A percentile compares a stretch with the other conserved stretches of the same genome.
These are phyloP conservation scores for Emericellopsis cladophorae DNA, from an alignment of 2,329 filamentous ascomycete species.

Conservation along the genomic window DNA sequence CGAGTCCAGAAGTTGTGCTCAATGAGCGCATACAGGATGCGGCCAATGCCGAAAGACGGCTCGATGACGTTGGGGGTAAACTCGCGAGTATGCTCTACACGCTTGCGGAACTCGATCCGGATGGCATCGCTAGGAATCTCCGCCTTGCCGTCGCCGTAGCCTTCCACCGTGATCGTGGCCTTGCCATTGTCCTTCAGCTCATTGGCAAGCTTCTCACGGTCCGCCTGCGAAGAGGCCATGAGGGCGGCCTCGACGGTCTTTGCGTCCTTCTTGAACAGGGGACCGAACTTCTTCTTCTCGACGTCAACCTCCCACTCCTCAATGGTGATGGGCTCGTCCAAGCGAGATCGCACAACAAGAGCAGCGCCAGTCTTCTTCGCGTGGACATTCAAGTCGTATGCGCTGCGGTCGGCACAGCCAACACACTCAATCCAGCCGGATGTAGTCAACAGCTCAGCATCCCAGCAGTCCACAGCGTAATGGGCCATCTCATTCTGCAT, in stretches of 20 bases:
- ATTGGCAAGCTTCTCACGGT: slow-evolving; percentile 68
- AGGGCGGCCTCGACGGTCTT: slow-evolving; percentile 75
- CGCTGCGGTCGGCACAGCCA: slow-evolving; percentile 88
- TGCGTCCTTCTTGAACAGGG: slow-evolving; percentile 88
- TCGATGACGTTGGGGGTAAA: slow-evolving; percentile 95
- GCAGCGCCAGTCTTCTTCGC: slow-evolving; percentile 83
- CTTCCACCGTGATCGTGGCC: slow-evolving; percentile 63
- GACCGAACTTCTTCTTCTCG: slow-evolving; percentile 92
- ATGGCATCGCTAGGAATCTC: slow-evolving; percentile 71
- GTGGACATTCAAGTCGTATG: slow-evolving; percentile 88
- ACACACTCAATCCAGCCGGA: slow-evolving; percentile 98
- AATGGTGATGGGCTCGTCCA: slow-evolving; percentile 64
- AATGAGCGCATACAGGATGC: slow-evolving; percentile 84
- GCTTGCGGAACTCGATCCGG: slow-evolving; percentile 70
- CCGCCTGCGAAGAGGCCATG: slow-evolving; percentile 61
- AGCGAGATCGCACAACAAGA: slow-evolving; percentile 71
- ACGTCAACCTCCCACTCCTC: slow-evolving; percentile 84
- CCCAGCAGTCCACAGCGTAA: slow-evolving; percentile 96
- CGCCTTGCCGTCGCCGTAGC: slow-evolving; percentile 56
- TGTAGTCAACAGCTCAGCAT: slow-evolving; percentile 81
- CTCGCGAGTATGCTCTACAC: slow-evolving; percentile 73
- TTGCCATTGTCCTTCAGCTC: slow-evolving; percentile 62
- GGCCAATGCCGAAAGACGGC: slow-evolving; percentile 92
- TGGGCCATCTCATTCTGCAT: slow-evolving; percentile 74
- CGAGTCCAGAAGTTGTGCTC: slow-evolving; percentile 96